phyloP scores from a whole-genome alignment of 306 rosid species.

The Alnus rubra region DNA sequence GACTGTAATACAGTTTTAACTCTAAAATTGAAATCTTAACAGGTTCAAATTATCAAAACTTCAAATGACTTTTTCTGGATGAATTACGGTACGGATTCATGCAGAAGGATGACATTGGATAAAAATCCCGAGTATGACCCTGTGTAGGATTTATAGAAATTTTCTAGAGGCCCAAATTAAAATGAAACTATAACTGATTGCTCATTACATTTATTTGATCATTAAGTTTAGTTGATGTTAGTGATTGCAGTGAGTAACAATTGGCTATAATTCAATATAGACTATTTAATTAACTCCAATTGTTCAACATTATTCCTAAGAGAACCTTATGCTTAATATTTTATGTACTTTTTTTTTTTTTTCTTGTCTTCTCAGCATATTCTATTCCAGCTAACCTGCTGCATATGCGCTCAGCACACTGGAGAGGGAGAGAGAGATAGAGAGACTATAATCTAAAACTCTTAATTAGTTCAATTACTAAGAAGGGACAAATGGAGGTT shows the following conservation, averaged over 20 bases:
- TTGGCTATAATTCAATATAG: background rate
- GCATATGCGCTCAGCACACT: constrained; percentile 3
- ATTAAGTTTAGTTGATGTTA: background rate
- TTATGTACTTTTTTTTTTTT: background rate
- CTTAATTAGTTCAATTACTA: constrained; percentile 22
- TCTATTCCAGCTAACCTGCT: constrained; percentile 8
- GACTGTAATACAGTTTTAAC: background rate
- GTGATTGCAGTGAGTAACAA: background rate
- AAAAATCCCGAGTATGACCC: background rate
- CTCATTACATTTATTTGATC: background rate
- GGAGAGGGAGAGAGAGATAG: background rate
- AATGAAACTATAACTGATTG: background rate
- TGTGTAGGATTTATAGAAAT: background rate
- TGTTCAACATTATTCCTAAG: background rate
- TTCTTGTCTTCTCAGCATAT: background rate
- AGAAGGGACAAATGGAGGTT: constrained; percentile 29
- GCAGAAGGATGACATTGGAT: constrained; percentile 1
- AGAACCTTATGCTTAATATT: background rate
- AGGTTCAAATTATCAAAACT: background rate
- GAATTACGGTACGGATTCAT: background rate
- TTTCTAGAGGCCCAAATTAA: background rate
- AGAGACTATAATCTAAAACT: constrained; percentile 2
- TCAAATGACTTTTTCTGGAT: constrained; percentile 11
- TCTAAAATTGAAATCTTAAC: background rate
- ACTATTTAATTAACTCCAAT: background rate